phyloP scores from a whole-genome alignment of 2,329 filamentous ascomycete species.

The Colletotrichum musae region DNA sequence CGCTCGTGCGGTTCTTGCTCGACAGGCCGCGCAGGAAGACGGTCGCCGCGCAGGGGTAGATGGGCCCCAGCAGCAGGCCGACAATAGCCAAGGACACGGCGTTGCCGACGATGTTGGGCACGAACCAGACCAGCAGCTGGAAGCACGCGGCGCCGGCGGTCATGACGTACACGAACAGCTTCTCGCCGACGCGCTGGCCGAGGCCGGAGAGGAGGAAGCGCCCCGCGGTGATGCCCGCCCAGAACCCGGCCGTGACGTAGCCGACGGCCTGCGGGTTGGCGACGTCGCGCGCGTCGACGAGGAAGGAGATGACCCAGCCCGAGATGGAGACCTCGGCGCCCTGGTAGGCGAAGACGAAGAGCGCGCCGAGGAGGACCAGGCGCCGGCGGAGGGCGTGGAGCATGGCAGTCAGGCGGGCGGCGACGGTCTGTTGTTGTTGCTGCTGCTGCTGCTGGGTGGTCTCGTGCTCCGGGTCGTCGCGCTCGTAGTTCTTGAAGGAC shows the following conservation, averaged over 20 bases:
- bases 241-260: slow-evolving; percentile 82
- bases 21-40: slow-evolving; percentile 74
- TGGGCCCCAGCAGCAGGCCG: slow-evolving; percentile 83
- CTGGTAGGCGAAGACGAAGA: slow-evolving; percentile 91
- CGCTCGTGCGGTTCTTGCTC: slow-evolving; percentile 73
- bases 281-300: slow-evolving; percentile 80
- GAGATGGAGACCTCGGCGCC: slow-evolving; percentile 89
- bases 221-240: slow-evolving; percentile 82
- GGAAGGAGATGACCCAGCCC: slow-evolving; percentile 89
- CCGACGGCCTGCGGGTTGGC: slow-evolving; percentile 77
- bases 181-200: slow-evolving; percentile 79
- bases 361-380: slow-evolving; percentile 79
- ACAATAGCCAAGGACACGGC: slow-evolving; percentile 79
- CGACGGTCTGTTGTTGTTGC: slow-evolving; percentile 42
- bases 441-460: slow-evolving; percentile 36
- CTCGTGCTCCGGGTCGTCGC: slow-evolving; percentile 59
- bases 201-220: slow-evolving; percentile 80
- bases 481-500: slow-evolving; percentile 79
- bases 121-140: slow-evolving; percentile 83
- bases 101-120: slow-evolving; percentile 81
- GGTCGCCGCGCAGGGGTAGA: slow-evolving; percentile 81
- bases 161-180: slow-evolving; percentile 75
- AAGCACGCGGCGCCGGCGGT: slow-evolving; percentile 74
- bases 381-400: slow-evolving; percentile 64
- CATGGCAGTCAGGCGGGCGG: slow-evolving; percentile 57